These are phyloP conservation scores for Cyberlindnera galapagoensis DNA, from an alignment of 805 yeast species.

Conservation along the genomic window DNA sequence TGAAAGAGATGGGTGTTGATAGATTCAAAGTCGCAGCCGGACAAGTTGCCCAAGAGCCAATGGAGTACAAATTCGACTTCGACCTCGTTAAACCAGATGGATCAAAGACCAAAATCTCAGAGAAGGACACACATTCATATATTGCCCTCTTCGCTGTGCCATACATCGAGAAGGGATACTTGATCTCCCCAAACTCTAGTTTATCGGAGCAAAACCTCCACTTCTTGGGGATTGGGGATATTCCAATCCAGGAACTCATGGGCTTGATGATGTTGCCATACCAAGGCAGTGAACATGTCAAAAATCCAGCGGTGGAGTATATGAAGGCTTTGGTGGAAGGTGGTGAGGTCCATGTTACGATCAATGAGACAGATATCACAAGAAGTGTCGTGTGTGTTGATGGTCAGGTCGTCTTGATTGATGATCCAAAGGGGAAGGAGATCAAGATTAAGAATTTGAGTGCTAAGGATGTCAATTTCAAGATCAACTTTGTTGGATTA, in stretches of 20 bases:
- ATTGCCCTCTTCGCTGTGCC: conserved; percentile 14
- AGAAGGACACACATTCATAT: conserved; percentile 9
- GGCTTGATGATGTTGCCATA: conserved; percentile 16
- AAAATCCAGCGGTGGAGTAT: conserved; percentile 8
- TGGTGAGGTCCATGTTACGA: conserved; percentile 4
- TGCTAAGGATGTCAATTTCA: conserved; percentile 5
- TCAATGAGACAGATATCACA: conserved; percentile 12
- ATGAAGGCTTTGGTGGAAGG: conserved; percentile 2
- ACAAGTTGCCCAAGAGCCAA: conserved; percentile 26
- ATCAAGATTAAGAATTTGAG: conserved; percentile 7
- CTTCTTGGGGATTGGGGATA: conserved; percentile 12
- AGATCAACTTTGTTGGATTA: conserved; percentile 9
- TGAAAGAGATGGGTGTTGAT: conserved; percentile 55
- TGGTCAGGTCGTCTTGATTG: conserved; percentile 14
- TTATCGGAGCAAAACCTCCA: conserved; percentile 13
- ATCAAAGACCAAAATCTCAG: neutral
- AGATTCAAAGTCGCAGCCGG: conserved; percentile 68
- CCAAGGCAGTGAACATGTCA: conserved; percentile 13
- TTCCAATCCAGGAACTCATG: conserved; percentile 8
- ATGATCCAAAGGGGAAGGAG: conserved; percentile 17
- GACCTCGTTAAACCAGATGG: neutral
- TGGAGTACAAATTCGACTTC: conserved; percentile 5
- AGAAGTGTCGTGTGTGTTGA: conserved; percentile 18
- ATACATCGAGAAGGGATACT: conserved; percentile 16
- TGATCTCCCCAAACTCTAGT: conserved; percentile 21